Conservation (phyloP, 441 rosid genomes). For the Brassica balearica region DNA sequence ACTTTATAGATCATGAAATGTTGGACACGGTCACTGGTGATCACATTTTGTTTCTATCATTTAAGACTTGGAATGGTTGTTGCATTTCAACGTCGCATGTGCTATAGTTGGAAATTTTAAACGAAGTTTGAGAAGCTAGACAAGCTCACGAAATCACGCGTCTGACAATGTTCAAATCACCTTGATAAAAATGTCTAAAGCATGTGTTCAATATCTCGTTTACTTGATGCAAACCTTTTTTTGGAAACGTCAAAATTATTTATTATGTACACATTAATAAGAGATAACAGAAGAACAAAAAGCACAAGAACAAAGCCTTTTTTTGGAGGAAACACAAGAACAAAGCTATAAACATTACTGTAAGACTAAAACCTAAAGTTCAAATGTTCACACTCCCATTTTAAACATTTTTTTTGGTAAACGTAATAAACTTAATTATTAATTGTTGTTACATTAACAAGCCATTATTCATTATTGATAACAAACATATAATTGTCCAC, state of each 20-base stretch:
- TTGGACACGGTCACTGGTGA: background rate
- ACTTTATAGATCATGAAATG: background rate
- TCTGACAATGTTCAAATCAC: background rate
- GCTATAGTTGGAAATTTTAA: background rate
- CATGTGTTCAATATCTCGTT: background rate
- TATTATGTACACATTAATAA: background rate
- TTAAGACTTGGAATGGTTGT: conserved; percentile 13
- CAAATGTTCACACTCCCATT: background rate
- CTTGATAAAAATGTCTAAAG: background rate
- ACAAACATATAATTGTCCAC: background rate
- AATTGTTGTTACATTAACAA: background rate
- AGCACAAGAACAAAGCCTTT: background rate
- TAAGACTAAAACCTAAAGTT: conserved; percentile 1
- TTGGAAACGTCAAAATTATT: background rate
- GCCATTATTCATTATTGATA: background rate
- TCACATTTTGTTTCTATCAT: conserved; percentile 3
- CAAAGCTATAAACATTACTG: background rate
- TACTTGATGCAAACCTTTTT: background rate
- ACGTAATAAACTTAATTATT: background rate
- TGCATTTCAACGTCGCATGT: background rate
- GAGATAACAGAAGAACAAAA: background rate
- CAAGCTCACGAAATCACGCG: background rate
- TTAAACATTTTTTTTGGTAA: background rate
- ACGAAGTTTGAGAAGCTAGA: background rate
- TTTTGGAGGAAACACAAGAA: background rate